Evolutionary conservation across 2,329 filamentous ascomycete species (phyloP).

Genomic region (Chaetomiaceae sp.): DNA sequence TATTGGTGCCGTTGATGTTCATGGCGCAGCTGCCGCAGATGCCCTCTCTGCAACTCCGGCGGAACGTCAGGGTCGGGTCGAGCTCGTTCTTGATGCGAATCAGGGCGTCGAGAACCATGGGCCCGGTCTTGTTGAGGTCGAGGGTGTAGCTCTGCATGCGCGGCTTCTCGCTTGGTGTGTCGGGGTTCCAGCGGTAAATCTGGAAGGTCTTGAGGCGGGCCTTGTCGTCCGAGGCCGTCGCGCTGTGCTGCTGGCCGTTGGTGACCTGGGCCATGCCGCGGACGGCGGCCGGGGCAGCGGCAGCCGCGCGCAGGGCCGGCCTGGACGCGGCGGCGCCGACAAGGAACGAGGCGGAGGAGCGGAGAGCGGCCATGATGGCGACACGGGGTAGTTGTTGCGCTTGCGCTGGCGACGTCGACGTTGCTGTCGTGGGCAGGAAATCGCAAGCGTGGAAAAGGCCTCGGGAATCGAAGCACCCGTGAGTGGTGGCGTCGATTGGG

Average conservation of each 20-base stretch:
- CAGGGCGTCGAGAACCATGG: constrained; percentile 95
- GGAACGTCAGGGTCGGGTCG: constrained; percentile 93
- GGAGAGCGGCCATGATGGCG: constrained; percentile 56
- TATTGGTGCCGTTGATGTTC: constrained; percentile 99
- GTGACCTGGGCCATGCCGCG: constrained; percentile 32
- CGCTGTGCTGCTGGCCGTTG: constrained; percentile 38
- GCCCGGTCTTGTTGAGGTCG: constrained; percentile 97
- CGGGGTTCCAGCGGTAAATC: constrained; percentile 98
- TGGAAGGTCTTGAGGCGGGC: constrained; percentile 88
- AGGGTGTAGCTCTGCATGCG: constrained; percentile 92
- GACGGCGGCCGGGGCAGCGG: constrained; percentile 21
- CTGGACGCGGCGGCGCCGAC: constrained; percentile 45
- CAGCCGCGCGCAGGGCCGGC: constrained; percentile 34
- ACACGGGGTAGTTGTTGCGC: constrained; percentile 14
- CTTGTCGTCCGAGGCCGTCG: constrained; percentile 59
- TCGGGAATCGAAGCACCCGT: constrained; percentile 16
- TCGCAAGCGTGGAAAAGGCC: constrained; percentile 14
- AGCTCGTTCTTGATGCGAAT: constrained; percentile 99
- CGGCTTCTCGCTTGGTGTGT: constrained; percentile 87
- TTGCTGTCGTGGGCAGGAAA: constrained; percentile 10
- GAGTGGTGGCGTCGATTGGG: constrained; percentile 22
- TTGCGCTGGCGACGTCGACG: constrained; percentile 9
- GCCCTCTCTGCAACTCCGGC: constrained; percentile 92
- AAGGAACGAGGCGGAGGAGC: constrained; percentile 51
- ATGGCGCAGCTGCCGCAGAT: constrained; percentile 99